Conservation (phyloP, 2,329 filamentous ascomycete species). For the Ophiostoma australiae region DNA sequence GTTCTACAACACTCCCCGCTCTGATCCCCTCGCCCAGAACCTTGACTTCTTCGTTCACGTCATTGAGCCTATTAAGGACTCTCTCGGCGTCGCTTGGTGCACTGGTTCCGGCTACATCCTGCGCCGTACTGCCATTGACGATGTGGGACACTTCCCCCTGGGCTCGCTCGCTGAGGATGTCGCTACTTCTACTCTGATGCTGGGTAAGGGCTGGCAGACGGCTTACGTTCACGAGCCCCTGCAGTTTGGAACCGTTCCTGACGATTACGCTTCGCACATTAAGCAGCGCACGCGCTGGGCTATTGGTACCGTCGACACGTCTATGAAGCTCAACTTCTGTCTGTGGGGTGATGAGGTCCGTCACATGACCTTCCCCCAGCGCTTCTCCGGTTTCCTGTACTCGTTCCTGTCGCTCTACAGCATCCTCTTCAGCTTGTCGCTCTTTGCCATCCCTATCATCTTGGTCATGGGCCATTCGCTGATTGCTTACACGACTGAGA, state of each 20-base stretch:
- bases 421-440: conserved; percentile 45
- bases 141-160: conserved; percentile 58
- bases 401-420: conserved; percentile 43
- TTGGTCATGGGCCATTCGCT: conserved; percentile 51
- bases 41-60: conserved; percentile 55
- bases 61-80: conserved; percentile 47
- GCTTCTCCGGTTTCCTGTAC: conserved; percentile 56
- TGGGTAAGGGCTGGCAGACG: conserved; percentile 58
- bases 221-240: conserved; percentile 56
- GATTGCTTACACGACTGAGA: conserved; percentile 49
- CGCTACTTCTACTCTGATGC: conserved; percentile 53
- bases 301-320: conserved; percentile 54
- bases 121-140: conserved; percentile 54
- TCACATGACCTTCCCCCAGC: conserved; percentile 52
- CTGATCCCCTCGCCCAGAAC: conserved; percentile 55
- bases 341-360: conserved; percentile 50
- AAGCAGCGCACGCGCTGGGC: conserved; percentile 56
- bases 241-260: conserved; percentile 56
- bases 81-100: conserved; percentile 56
- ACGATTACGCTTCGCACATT: conserved; percentile 50
- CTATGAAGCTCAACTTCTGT: conserved; percentile 57
- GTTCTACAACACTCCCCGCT: conserved; percentile 57
- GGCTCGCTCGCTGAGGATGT: conserved; percentile 58
- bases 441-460: conserved; percentile 57
- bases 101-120: conserved; percentile 60